A percentile compares a stretch with the other conserved stretches of the same genome.
Evolutionary conservation across 2,329 filamentous ascomycete genomes (phyloP).

Genomic region (Paradendryphiella salina): DNA sequence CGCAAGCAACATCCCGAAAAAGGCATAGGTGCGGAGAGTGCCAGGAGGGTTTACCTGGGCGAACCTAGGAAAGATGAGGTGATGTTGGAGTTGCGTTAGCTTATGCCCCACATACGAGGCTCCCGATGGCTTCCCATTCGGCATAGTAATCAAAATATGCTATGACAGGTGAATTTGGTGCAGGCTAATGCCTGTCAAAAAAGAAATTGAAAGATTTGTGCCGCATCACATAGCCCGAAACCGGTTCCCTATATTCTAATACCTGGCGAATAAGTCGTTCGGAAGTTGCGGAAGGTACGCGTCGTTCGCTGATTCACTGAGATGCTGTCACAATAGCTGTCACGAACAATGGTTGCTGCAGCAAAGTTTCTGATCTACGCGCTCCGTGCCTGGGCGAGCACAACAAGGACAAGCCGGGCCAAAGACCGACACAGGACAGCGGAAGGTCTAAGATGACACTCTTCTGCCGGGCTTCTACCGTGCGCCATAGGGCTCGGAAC

Average conservation of each 20-base stretch:
- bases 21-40: constrained; percentile 4
- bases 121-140: constrained; percentile 30
- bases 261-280: constrained; percentile 20
- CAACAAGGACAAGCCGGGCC: constrained; percentile 15
- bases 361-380: constrained; percentile 9
- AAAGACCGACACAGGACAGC: constrained; percentile 15
- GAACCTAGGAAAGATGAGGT: constrained; percentile 10
- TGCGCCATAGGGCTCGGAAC: constrained; percentile 21
- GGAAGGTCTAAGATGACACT: constrained; percentile 23
- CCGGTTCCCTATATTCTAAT: constrained; percentile 21
- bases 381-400: constrained; percentile 13
- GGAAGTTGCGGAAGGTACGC: constrained; percentile 18
- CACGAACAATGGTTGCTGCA: constrained; percentile 12
- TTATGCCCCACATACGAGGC: constrained; percentile 19
- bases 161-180: constrained; percentile 25
- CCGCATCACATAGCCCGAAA: not conserved
- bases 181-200: constrained; percentile 23
- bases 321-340: constrained; percentile 9
- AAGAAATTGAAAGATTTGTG: constrained; percentile 2
- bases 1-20: constrained; percentile 8
- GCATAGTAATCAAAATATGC: constrained; percentile 16
- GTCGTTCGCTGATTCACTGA: constrained; percentile 10
- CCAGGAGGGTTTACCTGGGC: constrained; percentile 16
- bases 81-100: constrained; percentile 12
- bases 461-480: constrained; percentile 29